Evolutionary conservation across 805 yeast species (phyloP).

Genomic region (Monosporozyma aquatica): DNA sequence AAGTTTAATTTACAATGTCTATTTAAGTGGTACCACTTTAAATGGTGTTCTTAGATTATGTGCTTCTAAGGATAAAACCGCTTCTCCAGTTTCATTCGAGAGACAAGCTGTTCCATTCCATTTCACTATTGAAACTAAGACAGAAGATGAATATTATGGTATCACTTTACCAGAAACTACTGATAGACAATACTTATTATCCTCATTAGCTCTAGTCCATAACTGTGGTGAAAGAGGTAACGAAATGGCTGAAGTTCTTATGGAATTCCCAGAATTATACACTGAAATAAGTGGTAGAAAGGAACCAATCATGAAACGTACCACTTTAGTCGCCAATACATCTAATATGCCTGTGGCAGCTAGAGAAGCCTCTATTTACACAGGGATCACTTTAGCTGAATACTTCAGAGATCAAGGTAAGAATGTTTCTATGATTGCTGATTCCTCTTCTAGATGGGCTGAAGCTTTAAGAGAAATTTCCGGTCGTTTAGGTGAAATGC

Average conservation of each 20-base stretch:
- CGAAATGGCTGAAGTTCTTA: conserved; percentile 98
- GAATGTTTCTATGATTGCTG: conserved; percentile 98
- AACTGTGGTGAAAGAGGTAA: conserved; percentile 95
- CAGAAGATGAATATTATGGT: too few relatives aligned
- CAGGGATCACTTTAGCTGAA: conserved; percentile 98
- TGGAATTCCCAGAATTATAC: conserved; percentile 97
- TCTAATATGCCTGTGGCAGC: conserved; percentile 99
- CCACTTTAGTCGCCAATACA: conserved; percentile 96
- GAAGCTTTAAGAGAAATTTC: conserved; percentile 99
- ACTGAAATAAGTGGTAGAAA: conserved; percentile 87
- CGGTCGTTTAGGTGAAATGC: conserved; percentile 99
- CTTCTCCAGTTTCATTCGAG: too few relatives aligned
- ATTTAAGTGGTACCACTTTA: too few relatives aligned
- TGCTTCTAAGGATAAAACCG: too few relatives aligned
- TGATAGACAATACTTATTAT: too few relatives aligned
- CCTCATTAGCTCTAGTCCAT: too few relatives aligned
- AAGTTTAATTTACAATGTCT: too few relatives aligned
- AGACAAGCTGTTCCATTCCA: too few relatives aligned
- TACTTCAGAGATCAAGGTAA: conserved; percentile 99
- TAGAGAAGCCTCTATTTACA: conserved; percentile 98
- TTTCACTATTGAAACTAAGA: too few relatives aligned
- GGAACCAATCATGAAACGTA: conserved; percentile 99
- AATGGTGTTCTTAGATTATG: too few relatives aligned
- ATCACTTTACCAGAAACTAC: too few relatives aligned
- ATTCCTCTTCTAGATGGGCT: conserved; percentile 99